Base-by-base conservation (phyloP, 352 stramenopile genomes). In the Peronospora tabacina region DNA sequence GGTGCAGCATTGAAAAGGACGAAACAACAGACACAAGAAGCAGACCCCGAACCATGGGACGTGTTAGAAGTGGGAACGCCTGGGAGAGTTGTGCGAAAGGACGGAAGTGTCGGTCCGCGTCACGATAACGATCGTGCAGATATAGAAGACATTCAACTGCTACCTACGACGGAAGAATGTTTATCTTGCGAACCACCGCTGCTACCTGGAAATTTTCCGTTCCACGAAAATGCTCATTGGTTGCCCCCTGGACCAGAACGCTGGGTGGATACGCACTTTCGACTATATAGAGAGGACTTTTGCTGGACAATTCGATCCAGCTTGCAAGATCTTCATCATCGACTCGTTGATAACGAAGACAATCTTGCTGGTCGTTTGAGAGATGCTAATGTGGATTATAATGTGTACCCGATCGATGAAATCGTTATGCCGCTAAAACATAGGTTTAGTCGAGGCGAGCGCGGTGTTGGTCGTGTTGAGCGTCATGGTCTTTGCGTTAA, bases 181-280 rank as follows among this genome's bases (percentile, higher is more conserved):
- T 49, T 76, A 11, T 60, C 60, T 5, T 44, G 12, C 5, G 43
- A 73, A 13, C 20, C 45, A 13, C 67, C 60, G 3, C 16, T 66
- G 9, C 26, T 76, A 19, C 67, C 67, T 22, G 67, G 61, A 0
- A 73, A 73, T 13, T 72, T 62, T 37, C 49, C 53, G 22, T 72
- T 72, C 38, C 63, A 70, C 28, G 48, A 49, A 8, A 69, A 68
- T 46, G 67, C 60, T 9, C 63, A 76, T 46, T 72, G 64, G 64
- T 43, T 76, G 47, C 61, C 60, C 1, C 56, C 63, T 13, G 61
- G 64, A 44, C 64, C 64, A 15, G 63, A 71, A 13, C 63, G 63
- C 8, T 73, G 61, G 63, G 48, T 76, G 6, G 67, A 76, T 35
- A 72, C 63, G 3, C 67, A 76, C 37, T 76, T 76, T 51, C 63